These are phyloP conservation scores for Tripterygium wilfordii DNA, from an alignment of 177 flowering plant species.

Conservation along the genomic window DNA sequence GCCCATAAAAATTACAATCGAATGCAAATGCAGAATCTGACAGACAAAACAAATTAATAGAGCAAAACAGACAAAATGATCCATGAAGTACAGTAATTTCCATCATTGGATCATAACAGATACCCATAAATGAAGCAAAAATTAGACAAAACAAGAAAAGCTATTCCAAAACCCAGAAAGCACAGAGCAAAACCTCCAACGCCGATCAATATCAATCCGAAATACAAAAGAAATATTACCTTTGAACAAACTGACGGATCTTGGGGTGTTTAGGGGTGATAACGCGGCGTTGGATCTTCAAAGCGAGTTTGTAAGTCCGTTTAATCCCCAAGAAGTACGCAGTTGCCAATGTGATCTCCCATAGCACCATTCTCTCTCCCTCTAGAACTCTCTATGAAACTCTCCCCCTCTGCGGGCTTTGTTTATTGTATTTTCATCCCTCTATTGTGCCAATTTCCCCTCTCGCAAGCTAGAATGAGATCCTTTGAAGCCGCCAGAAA, in stretches of 20 bases:
- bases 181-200: no score
- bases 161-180: no score
- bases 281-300: conserved; percentile 68
- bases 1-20: no score
- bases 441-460: no score
- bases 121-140: no score
- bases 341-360: conserved; percentile 89
- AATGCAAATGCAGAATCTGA: no score
- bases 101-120: no score
- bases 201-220: background rate
- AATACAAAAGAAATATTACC: conserved; percentile 30
- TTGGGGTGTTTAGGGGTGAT: conserved; percentile 50
- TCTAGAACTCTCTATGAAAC: background rate
- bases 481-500: conserved; percentile 19
- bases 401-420: conserved; percentile 4
- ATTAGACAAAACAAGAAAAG: background rate
- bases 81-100: no score
- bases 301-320: conserved; percentile 66
- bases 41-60: no score
- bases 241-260: conserved; percentile 50
- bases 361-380: conserved; percentile 62
- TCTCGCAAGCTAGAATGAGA: no score
- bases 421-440: background rate
- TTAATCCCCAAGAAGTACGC: conserved; percentile 87
- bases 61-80: no score